Base-by-base conservation (phyloP, 208 protist species). In the Blechomonas ayalai region DNA sequence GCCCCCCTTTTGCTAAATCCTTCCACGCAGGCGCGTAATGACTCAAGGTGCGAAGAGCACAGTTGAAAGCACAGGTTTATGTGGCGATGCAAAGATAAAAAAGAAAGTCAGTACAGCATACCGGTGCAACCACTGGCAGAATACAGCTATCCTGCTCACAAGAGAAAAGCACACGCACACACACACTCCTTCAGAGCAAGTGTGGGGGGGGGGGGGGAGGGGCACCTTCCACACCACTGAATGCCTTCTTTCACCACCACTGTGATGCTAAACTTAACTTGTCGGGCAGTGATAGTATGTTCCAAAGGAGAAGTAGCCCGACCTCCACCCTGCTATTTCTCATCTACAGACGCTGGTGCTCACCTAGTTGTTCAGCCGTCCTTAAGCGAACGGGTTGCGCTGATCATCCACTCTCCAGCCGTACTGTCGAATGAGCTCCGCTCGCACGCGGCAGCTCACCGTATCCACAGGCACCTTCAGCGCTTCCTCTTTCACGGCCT, bases 381-480 rank as follows among this genome's bases (percentile, higher is more conserved):
- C 38, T 16, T 37, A 8, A 13, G 48, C 45, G 18, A 25, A 23
- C 4, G 27, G 19, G 54, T 91, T 91, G 36, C 20, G 23, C 9
- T 46, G 50, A 26, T 83, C 64, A 28, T 92, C 80, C 12, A 85
- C 31, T 32, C 86, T 68, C 80, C 84, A 92, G 1, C 84, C 84
- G 46, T 89, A 92, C 53, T 92, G 84, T 12, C 84, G 84, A 47
- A 92, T 83, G 29, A 92, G 69, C 39, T 92, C 84, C 47, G 79
- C 84, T 51, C 85, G 83, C 5, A 59, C 62, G 1, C 79, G 65
- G 65, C 84, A 89, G 47, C 75, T 89, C n/a, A 76, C 70, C 2
- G 79, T 75, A 29, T 87, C 66, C 4, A 89, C 84, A 1, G 84
- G 75, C 7, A 66, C 73, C 9, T 73, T 43, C 16, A 92, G 38